phyloP scores from a whole-genome alignment of 306 rosid genomes.

The Psophocarpus tetragonolobus region DNA sequence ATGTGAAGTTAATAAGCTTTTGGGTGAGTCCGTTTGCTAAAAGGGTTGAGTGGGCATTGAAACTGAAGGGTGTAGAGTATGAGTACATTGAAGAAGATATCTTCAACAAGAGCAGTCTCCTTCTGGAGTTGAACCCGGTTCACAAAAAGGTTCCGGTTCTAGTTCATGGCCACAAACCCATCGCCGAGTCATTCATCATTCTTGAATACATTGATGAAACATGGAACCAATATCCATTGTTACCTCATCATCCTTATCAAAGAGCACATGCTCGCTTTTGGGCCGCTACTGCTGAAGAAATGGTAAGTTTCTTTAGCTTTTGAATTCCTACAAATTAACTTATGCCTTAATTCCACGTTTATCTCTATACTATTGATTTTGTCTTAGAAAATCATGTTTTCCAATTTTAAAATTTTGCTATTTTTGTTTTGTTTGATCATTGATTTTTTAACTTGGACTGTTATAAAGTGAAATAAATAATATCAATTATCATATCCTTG shows the following conservation, averaged over 20 bases:
- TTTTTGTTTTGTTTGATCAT: no score
- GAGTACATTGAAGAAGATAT: constrained; percentile 44
- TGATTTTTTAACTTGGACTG: no score
- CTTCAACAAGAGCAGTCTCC: constrained; percentile 41
- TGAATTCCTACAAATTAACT: no score
- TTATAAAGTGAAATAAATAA: no score
- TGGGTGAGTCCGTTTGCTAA: constrained; percentile 33
- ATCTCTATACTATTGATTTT: no score
- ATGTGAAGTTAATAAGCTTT: constrained; percentile 35
- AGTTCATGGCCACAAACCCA: background rate
- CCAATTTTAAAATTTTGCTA: no score
- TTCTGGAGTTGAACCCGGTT: constrained; percentile 39
- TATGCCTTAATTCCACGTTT: background rate
- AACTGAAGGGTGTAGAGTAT: constrained; percentile 33
- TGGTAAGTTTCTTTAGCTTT: background rate
- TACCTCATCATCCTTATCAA: constrained; percentile 42
- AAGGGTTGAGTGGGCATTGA: constrained; percentile 40
- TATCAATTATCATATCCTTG: no score
- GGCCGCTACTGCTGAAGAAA: constrained; percentile 29
- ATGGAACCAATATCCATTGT: constrained; percentile 30
- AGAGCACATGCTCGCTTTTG: constrained; percentile 42
- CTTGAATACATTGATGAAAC: constrained; percentile 41
- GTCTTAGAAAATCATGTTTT: no score
- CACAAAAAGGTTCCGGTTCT: constrained; percentile 35
- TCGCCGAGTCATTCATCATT: constrained; percentile 38